Conservation (phyloP, 2,329 filamentous ascomycete genomes). For the Fusarium newnesense region DNA sequence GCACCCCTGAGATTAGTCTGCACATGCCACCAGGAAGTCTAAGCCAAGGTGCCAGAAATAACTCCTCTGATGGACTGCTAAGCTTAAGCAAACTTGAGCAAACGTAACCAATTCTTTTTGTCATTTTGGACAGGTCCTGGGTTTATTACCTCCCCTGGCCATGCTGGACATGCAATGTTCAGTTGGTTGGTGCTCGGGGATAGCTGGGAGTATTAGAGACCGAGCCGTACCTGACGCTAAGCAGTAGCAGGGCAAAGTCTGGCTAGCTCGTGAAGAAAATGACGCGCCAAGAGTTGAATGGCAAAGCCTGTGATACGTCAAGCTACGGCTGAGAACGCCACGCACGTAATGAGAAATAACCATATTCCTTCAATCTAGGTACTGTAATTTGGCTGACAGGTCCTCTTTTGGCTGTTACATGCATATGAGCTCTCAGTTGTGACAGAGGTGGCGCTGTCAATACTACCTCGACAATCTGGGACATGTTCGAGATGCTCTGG, state of each 20-base stretch:
- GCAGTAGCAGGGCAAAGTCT: not conserved
- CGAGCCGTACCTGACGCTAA: constrained; percentile 5
- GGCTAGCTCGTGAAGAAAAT: not conserved
- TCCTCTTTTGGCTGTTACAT: not conserved
- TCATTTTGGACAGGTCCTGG: not conserved
- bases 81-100: rapidly evolving
- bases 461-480: not conserved
- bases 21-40: not conserved
- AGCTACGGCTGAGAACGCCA: not conserved
- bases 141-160: not conserved
- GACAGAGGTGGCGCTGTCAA: not conserved
- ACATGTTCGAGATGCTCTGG: not conserved
- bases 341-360: not conserved
- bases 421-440: not conserved
- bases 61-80: not conserved
- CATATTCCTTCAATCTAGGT: not conserved
- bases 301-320: not conserved
- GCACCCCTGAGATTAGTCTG: constrained; percentile 3
- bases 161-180: not conserved
- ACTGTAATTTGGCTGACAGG: not conserved
- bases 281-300: constrained; percentile 1
- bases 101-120: not conserved
- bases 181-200: not conserved
- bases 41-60: not conserved
- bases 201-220: not conserved